phyloP scores from a whole-genome alignment of 805 yeast species.

The Scheffersomyces spartinae region DNA sequence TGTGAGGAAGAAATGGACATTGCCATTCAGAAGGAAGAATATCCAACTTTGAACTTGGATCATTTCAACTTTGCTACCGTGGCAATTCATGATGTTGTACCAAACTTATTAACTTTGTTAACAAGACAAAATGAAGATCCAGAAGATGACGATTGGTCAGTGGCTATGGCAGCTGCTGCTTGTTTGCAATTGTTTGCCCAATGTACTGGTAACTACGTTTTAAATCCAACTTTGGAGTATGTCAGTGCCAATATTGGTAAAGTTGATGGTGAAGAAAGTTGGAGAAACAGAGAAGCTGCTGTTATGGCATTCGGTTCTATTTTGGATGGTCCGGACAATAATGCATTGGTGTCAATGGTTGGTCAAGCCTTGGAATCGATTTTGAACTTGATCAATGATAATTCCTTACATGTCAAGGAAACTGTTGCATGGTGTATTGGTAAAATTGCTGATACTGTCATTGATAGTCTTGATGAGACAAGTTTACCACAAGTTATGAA shows the following conservation, averaged over 20 bases:
- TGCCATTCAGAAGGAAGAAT: constrained; percentile 54
- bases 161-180: constrained; percentile 97
- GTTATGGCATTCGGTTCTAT: constrained; percentile 99
- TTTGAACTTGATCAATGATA: constrained; percentile 61
- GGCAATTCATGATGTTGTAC: constrained; percentile 78
- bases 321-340: constrained; percentile 83
- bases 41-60: constrained; percentile 33
- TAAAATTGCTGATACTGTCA: constrained; percentile 79
- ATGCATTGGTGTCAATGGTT: constrained; percentile 54
- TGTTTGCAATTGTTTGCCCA: constrained; percentile 91
- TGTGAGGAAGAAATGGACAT: constrained; percentile 93
- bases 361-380: constrained; percentile 79
- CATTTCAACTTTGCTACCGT: constrained; percentile 75
- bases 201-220: constrained; percentile 75
- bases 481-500: constrained; percentile 62
- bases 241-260: constrained; percentile 63
- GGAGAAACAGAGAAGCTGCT: constrained; percentile 94
- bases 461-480: constrained; percentile 59
- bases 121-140: constrained; percentile 88
- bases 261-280: constrained; percentile 26
- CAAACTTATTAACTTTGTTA: constrained; percentile 68
- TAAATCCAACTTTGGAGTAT: constrained; percentile 74
- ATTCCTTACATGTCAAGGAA: constrained; percentile 77
- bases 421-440: constrained; percentile 99
- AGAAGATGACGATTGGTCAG: constrained; percentile 96